These are phyloP conservation scores for Diatrype stigma DNA, from an alignment of 2,329 filamentous ascomycete species.

Conservation along the genomic window DNA sequence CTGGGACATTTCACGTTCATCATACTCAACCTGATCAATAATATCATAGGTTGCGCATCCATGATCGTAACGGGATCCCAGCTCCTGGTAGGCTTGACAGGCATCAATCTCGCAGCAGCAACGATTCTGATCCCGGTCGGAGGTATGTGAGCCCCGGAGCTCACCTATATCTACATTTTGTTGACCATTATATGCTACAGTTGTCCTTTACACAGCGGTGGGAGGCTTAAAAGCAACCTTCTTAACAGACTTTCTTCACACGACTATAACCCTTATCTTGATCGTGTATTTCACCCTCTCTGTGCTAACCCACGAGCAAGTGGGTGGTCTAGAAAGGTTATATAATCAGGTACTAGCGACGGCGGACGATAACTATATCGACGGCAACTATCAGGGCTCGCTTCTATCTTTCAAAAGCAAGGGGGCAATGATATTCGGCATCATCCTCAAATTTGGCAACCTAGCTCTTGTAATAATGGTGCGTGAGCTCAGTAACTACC, in stretches of 20 bases:
- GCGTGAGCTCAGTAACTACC: slow-evolving; percentile 8
- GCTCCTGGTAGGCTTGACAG: slow-evolving; percentile 41
- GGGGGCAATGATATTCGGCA: slow-evolving; percentile 36
- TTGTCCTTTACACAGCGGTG: slow-evolving; percentile 43
- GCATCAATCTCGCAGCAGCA: slow-evolving; percentile 44
- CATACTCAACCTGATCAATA: slow-evolving; percentile 36
- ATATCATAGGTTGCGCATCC: slow-evolving; percentile 39
- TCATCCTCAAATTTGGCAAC: slow-evolving; percentile 46
- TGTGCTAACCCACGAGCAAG: slow-evolving; percentile 36
- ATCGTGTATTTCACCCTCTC: slow-evolving; percentile 44
- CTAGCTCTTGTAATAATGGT: slow-evolving; percentile 45
- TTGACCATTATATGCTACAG: slow-evolving; percentile 15
- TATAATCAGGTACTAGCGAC: slow-evolving; percentile 43
- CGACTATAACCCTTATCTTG: slow-evolving; percentile 41
- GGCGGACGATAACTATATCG: slow-evolving; percentile 35
- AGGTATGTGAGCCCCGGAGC: slow-evolving; percentile 19
- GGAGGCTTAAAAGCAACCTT: slow-evolving; percentile 47
- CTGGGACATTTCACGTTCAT: slow-evolving; percentile 37
- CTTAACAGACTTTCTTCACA: slow-evolving; percentile 45
- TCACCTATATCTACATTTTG: not conserved
- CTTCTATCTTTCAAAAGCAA: slow-evolving; percentile 45
- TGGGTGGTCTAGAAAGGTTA: slow-evolving; percentile 38
- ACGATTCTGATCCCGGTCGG: slow-evolving; percentile 41
- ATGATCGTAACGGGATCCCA: slow-evolving; percentile 44
- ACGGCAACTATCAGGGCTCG: slow-evolving; percentile 43